phyloP scores from a whole-genome alignment of 345 rosid species.

The Barbarea vulgaris region DNA sequence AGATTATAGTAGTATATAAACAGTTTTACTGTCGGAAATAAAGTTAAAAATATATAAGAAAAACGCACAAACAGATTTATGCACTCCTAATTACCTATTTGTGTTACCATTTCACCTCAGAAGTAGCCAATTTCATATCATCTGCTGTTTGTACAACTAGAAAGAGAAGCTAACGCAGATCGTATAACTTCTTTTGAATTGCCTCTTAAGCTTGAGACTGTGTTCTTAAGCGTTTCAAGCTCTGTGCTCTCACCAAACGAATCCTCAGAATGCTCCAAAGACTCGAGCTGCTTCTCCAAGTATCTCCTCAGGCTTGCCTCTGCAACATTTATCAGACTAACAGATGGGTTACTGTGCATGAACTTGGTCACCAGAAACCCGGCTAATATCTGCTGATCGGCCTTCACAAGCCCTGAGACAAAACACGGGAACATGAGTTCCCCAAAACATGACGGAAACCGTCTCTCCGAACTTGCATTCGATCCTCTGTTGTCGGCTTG shows the following conservation, averaged over 20 bases:
- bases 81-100: conserved; percentile 1
- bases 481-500: conserved; percentile 30
- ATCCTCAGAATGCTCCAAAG: conserved; percentile 40
- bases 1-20: not conserved
- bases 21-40: not conserved
- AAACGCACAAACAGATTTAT: conserved; percentile 13
- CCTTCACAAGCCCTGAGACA: conserved; percentile 72
- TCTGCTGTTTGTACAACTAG: conserved; percentile 40
- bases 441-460: conserved; percentile 45
- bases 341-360: conserved; percentile 78
- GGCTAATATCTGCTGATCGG: conserved; percentile 72
- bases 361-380: conserved; percentile 71
- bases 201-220: conserved; percentile 47
- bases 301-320: conserved; percentile 69
- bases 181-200: conserved; percentile 52
- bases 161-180: conserved; percentile 55
- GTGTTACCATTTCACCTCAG: not conserved
- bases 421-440: conserved; percentile 70
- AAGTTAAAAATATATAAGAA: not conserved
- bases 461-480: conserved; percentile 30
- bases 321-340: conserved; percentile 62
- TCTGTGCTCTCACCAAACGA: conserved; percentile 32
- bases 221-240: conserved; percentile 48
- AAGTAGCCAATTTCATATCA: conserved; percentile 7
- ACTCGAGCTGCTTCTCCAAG: conserved; percentile 60